Evolutionary conservation across 805 yeast genomes (phyloP), one percentile per base, ranked within the genome.

Genomic region (Candida patagonica): DNA sequence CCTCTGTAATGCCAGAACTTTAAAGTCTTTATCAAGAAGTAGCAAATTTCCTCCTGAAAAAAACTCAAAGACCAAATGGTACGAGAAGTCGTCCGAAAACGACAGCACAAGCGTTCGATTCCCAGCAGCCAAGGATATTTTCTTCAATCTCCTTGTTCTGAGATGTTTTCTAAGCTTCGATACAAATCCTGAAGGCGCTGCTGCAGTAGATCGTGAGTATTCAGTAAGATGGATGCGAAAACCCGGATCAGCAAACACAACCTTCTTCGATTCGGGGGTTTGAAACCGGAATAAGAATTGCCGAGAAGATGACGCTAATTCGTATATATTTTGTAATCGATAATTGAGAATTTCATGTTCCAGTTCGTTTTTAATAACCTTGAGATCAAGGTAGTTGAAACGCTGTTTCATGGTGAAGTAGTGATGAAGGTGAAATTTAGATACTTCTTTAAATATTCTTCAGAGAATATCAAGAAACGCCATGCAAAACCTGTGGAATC

Each of bases 41-140:
- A 89, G 65, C 40, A 89, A 74, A 55, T 89, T 89, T 21, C 98
- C 98, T 2, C 96, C 96, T 55, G 96, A 83, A 64, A 88, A 89
- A 53, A 89, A 89, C 59, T 89, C 98, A 39, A 89, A 60, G 0
- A 85, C 95, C 47, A 89, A 63, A 50, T 82, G 80, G 48, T 55
- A 61, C 53, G 63, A 77, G 38, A 74, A 52, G 2, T 95, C 95
- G 52, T 85, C 95, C 33, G 88, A 77, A 61, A 89, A 89, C 44
- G 84, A 77, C 33, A 89, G 59, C 0, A 87, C 94, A 32, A 85
- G 65, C n/a, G 85, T 75, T 58, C 97, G 71, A 55, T 87, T 96
- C 52, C 77, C 73, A 1, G 77, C 80, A 4, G 89, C 73, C 49
- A 87, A 94, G 47, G 71, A 74, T 32, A 89, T 63, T 26, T 73